Conservation (phyloP, 1,284 basidiomycete genomes). For the Xerocomus amazonicus region DNA sequence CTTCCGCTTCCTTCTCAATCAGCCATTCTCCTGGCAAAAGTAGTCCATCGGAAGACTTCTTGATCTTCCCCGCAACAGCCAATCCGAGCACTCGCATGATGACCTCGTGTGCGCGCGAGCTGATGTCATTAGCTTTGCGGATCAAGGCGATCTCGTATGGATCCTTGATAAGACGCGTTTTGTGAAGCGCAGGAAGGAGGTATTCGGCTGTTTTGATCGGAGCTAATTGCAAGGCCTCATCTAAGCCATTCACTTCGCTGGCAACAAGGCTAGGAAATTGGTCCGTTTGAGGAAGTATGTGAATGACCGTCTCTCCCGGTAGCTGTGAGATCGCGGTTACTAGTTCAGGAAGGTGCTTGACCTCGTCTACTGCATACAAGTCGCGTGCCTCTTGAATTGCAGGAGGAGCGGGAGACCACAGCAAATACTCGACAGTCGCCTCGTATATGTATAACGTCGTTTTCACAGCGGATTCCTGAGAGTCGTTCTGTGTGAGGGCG, state of each 20-base stretch:
- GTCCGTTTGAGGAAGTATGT: slow-evolving; percentile 57
- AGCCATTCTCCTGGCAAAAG: slow-evolving; percentile 75
- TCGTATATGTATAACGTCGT: slow-evolving; percentile 75
- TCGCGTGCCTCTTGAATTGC: slow-evolving; percentile 53
- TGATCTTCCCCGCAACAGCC: slow-evolving; percentile 56
- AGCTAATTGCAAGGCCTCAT: slow-evolving; percentile 42
- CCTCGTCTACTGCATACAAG: slow-evolving; percentile 55
- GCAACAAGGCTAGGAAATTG: slow-evolving; percentile 53
- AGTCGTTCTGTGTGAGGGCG: background rate
- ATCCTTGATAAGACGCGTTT: slow-evolving; percentile 75
- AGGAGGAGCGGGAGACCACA: slow-evolving; percentile 87
- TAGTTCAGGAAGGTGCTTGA: slow-evolving; percentile 51
- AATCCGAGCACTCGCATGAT: slow-evolving; percentile 87
- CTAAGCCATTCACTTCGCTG: slow-evolving; percentile 15
- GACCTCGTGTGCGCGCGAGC: slow-evolving; percentile 82
- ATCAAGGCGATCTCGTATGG: slow-evolving; percentile 71
- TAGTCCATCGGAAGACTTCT: slow-evolving; percentile 39
- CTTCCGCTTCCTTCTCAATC: slow-evolving; percentile 86
- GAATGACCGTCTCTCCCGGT: slow-evolving; percentile 57
- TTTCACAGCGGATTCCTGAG: slow-evolving; percentile 19
- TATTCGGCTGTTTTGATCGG: slow-evolving; percentile 35
- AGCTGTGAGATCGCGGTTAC: slow-evolving; percentile 49
- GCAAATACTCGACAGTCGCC: slow-evolving; percentile 65
- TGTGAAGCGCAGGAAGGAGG: slow-evolving; percentile 73
- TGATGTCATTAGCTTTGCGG: slow-evolving; percentile 76